phyloP scores from a whole-genome alignment of 257 asterid genomes.

The Parsonsia alboflavescens region DNA sequence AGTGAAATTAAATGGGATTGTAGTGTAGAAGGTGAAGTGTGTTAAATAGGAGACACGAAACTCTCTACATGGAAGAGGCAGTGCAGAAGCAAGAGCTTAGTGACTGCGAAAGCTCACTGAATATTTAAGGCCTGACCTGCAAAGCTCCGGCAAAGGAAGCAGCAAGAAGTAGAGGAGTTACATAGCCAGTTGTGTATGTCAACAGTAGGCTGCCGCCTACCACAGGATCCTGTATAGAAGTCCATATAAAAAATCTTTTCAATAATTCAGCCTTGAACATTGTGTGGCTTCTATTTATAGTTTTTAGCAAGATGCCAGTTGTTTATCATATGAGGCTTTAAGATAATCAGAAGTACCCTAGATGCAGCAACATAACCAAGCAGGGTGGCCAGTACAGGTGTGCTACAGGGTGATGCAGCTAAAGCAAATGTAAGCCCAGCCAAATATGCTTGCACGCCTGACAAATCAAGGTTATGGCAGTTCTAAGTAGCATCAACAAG shows the following conservation, averaged over 20 bases:
- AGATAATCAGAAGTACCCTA: constrained; percentile 39
- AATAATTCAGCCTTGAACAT: neutral
- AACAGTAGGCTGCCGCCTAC: constrained; percentile 82
- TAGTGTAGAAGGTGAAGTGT: neutral
- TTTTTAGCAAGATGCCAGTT: neutral
- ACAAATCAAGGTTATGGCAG: constrained; percentile 8
- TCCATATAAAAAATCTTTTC: neutral
- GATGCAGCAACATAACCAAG: constrained; percentile 95
- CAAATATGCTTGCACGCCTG: constrained; percentile 94
- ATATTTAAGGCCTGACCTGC: constrained; percentile 49
- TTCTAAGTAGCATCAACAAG: neutral
- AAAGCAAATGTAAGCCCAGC: constrained; percentile 97
- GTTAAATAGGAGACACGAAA: no score
- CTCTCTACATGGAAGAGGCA: no score
- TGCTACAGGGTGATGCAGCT: constrained; percentile 98
- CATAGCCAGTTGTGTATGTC: constrained; percentile 91
- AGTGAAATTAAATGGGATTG: neutral
- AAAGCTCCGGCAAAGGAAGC: constrained; percentile 98
- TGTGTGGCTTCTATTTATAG: neutral
- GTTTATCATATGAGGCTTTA: neutral
- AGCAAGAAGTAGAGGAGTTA: constrained; percentile 91
- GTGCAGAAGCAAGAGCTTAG: no score
- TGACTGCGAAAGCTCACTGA: no score
- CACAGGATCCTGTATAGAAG: constrained; percentile 57
- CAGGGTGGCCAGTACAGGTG: constrained; percentile 82